A percentile compares a stretch with the other conserved stretches of the same genome.
Conservation (phyloP, 495 filamentous ascomycete genomes). For the Penicillium canariense region DNA sequence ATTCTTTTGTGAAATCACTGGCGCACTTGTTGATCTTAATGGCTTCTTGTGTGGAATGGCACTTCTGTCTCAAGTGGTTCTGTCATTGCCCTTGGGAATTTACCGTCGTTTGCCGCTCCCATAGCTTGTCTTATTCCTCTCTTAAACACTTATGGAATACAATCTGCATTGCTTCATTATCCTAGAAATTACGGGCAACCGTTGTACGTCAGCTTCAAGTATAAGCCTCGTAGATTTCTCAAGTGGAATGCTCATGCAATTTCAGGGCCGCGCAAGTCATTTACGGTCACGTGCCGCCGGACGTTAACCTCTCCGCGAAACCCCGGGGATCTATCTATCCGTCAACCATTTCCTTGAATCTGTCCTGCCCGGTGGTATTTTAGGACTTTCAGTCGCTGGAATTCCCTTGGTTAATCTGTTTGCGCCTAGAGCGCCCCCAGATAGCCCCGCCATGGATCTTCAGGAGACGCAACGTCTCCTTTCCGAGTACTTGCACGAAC, state of each 20-base stretch:
- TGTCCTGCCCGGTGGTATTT: not conserved
- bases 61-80: conserved; percentile 23
- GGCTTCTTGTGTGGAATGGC: conserved; percentile 25
- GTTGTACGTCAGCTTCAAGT: no score
- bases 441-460: conserved; percentile 63
- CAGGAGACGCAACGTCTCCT: conserved; percentile 74
- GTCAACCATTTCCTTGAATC: not conserved
- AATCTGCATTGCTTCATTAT: conserved; percentile 32
- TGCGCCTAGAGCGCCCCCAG: conserved; percentile 20
- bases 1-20: conserved; percentile 25
- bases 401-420: not conserved
- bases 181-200: not conserved
- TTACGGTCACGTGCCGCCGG: conserved; percentile 6
- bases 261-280: no score
- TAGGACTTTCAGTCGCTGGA: not conserved
- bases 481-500: conserved; percentile 60
- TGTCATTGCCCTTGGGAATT: conserved; percentile 16
- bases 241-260: no score
- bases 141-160: conserved; percentile 26
- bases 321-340: not conserved
- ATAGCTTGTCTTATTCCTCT: conserved; percentile 24
- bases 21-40: conserved; percentile 34
- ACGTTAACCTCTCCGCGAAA: conserved; percentile 7
- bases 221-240: no score
- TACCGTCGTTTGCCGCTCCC: conserved; percentile 31